Percentiles rank a stretch among this genome's conserved stretches.
Conservation (phyloP, 441 rosid genomes). For the Capsella rubella region DNA sequence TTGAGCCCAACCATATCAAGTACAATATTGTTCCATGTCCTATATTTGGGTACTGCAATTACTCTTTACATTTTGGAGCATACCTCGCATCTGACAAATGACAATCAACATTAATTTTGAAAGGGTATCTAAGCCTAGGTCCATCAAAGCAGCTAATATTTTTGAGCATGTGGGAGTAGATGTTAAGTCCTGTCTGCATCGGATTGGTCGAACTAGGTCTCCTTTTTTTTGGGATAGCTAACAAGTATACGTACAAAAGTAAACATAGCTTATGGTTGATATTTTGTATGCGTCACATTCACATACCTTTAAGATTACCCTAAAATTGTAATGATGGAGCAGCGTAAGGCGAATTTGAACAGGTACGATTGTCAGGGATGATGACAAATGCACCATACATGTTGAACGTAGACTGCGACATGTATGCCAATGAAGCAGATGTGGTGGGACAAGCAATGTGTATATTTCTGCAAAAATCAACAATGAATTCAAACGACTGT, state of each 20-base stretch:
- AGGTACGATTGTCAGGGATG: conserved; percentile 73
- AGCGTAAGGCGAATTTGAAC: conserved; percentile 14
- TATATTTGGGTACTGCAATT: neutral
- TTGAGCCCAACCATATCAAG: neutral
- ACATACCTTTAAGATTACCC: neutral
- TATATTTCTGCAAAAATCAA: conserved; percentile 12
- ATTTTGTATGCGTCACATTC: neutral
- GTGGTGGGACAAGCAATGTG: conserved; percentile 43
- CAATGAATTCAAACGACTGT: neutral
- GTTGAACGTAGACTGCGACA: conserved; percentile 48
- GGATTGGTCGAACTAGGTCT: no score
- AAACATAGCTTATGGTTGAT: neutral
- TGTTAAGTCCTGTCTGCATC: no score
- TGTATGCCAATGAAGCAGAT: conserved; percentile 44
- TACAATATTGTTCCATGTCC: conserved; percentile 4
- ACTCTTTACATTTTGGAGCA: neutral
- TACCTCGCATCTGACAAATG: neutral
- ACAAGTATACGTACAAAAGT: neutral
- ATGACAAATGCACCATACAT: conserved; percentile 52
- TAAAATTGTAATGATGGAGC: neutral
- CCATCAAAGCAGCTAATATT: neutral
- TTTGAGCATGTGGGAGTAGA: no score
- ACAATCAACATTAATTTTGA: neutral
- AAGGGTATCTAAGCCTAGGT: neutral
- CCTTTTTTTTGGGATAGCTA: neutral